These are phyloP conservation scores for Boletus rubropictus DNA, from an alignment of 768 basidiomycete species.

Conservation along the genomic window DNA sequence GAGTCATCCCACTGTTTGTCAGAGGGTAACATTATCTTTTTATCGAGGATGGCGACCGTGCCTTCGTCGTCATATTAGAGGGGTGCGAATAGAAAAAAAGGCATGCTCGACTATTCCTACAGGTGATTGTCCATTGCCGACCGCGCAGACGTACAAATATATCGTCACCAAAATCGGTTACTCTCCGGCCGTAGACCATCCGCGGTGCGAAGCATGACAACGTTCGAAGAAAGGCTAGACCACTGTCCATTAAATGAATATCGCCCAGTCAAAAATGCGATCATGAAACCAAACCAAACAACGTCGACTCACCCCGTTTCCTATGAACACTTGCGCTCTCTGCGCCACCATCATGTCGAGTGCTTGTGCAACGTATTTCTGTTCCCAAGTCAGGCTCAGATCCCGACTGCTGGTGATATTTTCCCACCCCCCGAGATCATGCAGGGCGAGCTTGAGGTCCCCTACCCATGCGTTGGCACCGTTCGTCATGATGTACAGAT, in stretches of 20 bases:
- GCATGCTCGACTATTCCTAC: not conserved
- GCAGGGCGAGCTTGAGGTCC: not conserved
- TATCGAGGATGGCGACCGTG: too few relatives aligned
- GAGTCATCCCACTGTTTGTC: not conserved
- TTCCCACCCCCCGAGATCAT: not conserved
- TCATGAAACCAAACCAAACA: too few relatives aligned
- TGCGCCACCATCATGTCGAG: conserved; percentile 1
- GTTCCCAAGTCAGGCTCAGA: not conserved
- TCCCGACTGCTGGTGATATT: not conserved
- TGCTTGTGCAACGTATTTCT: not conserved
- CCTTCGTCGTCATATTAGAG: not conserved
- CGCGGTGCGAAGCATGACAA: not conserved
- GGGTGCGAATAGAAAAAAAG: not conserved
- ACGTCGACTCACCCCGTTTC: not conserved
- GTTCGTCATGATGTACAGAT: not conserved
- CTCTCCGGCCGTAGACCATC: not conserved
- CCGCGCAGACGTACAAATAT: too few relatives aligned
- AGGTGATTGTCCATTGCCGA: too few relatives aligned
- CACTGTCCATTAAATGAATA: not conserved
- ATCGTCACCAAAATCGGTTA: not conserved
- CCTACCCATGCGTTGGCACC: not conserved
- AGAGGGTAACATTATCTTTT: not conserved
- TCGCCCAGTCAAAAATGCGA: not conserved
- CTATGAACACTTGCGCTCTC: not conserved
- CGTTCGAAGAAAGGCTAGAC: not conserved